phyloP scores from a whole-genome alignment of 1,139 yeast species.

The Meyerozyma sp. region DNA sequence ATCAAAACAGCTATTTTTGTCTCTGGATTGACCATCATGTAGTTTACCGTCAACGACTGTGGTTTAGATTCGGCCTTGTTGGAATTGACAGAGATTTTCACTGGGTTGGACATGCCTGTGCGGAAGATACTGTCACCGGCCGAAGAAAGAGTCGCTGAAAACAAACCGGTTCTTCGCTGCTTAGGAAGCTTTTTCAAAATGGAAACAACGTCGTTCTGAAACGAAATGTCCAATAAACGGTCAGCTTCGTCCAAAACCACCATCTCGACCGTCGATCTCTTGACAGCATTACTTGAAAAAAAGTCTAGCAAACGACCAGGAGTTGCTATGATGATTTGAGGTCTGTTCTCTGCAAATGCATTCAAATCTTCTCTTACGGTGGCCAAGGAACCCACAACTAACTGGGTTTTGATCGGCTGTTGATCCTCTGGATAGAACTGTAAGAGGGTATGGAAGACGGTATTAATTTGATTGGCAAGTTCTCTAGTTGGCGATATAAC shows the following conservation, averaged over 20 bases:
- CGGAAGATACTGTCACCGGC: conserved; percentile 68
- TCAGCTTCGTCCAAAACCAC: conserved; percentile 92
- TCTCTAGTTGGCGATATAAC: conserved; percentile 90
- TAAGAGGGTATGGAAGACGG: conserved; percentile 58
- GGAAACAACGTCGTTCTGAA: conserved; percentile 60
- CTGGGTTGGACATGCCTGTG: conserved; percentile 88
- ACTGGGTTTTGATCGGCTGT: conserved; percentile 51
- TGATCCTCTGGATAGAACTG: conserved; percentile 52
- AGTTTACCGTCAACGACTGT: conserved; percentile 56
- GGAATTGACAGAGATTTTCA: conserved; percentile 69
- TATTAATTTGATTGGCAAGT: conserved; percentile 74
- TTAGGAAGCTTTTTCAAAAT: conserved; percentile 71
- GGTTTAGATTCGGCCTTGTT: conserved; percentile 40
- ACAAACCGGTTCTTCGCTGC: conserved; percentile 89
- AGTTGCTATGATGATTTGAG: conserved; percentile 83
- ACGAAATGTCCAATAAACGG: conserved; percentile 73
- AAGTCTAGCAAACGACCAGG: conserved; percentile 89
- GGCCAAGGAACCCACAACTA: conserved; percentile 74
- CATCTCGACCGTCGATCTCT: conserved; percentile 60
- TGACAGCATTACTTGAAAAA: conserved; percentile 44
- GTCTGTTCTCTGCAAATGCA: conserved; percentile 44
- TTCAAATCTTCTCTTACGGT: conserved; percentile 73
- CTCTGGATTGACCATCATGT: conserved; percentile 56
- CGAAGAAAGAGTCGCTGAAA: conserved; percentile 83
- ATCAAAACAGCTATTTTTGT: conserved; percentile 56